Evolutionary conservation across 2,329 filamentous ascomycete species (phyloP).

Genomic region (Dothistroma pini): DNA sequence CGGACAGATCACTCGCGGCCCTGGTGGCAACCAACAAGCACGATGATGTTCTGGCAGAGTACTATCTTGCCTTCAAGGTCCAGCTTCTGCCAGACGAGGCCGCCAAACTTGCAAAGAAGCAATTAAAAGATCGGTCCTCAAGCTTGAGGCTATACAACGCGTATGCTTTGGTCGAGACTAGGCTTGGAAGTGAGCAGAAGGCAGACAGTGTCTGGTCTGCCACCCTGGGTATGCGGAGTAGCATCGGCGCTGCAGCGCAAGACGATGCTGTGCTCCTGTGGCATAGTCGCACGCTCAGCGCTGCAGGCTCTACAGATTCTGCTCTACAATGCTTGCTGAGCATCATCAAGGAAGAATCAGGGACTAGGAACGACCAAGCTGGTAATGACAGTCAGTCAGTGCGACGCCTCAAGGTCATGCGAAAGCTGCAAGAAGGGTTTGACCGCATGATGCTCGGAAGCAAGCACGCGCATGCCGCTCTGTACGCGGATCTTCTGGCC

Average conservation of each 20-base stretch:
- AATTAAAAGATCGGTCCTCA: slow-evolving; percentile 65
- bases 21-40: slow-evolving; percentile 47
- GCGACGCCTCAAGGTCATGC: slow-evolving; percentile 51
- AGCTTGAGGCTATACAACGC: slow-evolving; percentile 71
- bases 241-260: slow-evolving; percentile 36
- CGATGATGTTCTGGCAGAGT: slow-evolving; percentile 59
- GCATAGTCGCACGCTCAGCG: slow-evolving; percentile 62
- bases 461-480: slow-evolving; percentile 47
- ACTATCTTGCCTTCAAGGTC: slow-evolving; percentile 66
- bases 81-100: slow-evolving; percentile 50
- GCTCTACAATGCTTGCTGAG: slow-evolving; percentile 37
- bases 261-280: slow-evolving; percentile 49
- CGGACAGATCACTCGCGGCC: slow-evolving; percentile 54
- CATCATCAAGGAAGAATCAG: slow-evolving; percentile 19
- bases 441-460: slow-evolving; percentile 55
- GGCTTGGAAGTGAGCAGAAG: slow-evolving; percentile 54
- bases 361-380: neutral
- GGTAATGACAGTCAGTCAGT: neutral
- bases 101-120: slow-evolving; percentile 66
- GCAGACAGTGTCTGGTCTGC: slow-evolving; percentile 64
- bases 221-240: slow-evolving; percentile 58
- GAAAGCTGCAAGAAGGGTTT: slow-evolving; percentile 52
- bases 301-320: slow-evolving; percentile 48
- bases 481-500: slow-evolving; percentile 59
- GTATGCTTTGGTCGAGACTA: slow-evolving; percentile 69